Conservation (phyloP, 2,329 filamentous ascomycete genomes). For the Fusarium sp. region DNA sequence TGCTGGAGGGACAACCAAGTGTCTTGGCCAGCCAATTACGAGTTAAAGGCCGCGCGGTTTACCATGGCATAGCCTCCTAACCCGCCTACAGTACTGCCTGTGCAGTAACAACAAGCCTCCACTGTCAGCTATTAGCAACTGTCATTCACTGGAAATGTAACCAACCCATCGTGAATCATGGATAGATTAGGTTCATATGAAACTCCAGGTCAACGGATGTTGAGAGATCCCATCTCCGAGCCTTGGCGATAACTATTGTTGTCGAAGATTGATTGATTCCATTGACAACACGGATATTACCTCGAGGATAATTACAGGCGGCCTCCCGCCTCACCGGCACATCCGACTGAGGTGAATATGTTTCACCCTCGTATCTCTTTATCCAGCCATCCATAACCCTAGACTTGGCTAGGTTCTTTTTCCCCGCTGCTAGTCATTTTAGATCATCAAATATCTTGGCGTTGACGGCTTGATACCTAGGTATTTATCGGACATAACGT, state of each 20-base stretch:
- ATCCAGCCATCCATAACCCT: slow-evolving; percentile 19
- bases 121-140: slow-evolving; percentile 7
- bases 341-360: slow-evolving; percentile 26
- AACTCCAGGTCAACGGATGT: slow-evolving; percentile 15
- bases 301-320: too few species aligned
- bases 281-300: too few species aligned
- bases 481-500: slow-evolving; percentile 6
- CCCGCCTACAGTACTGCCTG: background rate
- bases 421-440: slow-evolving; percentile 26
- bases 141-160: background rate
- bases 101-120: background rate
- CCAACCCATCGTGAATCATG: slow-evolving; percentile 6
- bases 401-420: background rate
- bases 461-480: slow-evolving; percentile 26
- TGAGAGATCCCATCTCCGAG: slow-evolving; percentile 7
- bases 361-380: slow-evolving; percentile 26
- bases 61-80: slow-evolving; percentile 35
- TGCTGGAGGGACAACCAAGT: slow-evolving; percentile 38
- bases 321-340: slow-evolving; percentile 19
- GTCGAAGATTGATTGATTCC: background rate
- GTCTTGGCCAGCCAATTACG: slow-evolving; percentile 30
- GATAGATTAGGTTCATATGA: too few species aligned
- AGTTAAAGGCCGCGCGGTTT: slow-evolving; percentile 38
- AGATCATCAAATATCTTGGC: slow-evolving; percentile 22
- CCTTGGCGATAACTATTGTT: background rate